Evolutionary conservation across 495 filamentous ascomycete species (phyloP), one percentile per base, ranked within the genome.

Genomic region (Bombardia bombarda): DNA sequence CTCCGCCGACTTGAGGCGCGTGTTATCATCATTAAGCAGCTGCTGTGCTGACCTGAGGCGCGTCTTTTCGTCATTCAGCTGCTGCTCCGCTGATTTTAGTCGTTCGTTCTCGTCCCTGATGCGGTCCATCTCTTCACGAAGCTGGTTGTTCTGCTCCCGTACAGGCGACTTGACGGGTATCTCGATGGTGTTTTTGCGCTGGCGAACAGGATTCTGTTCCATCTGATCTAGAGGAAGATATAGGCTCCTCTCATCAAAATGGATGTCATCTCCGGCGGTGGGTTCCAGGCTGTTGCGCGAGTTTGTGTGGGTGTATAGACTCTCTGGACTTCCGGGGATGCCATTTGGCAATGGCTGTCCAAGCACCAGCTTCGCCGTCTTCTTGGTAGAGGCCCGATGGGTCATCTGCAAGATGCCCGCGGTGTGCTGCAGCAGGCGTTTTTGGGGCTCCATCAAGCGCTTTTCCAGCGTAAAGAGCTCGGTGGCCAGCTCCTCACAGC

Each of bases 331-430:
- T 32, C 77, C 75, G 0, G 79, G 83, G 43, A 80, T 73, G 5
- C 69, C 72, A 28, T 69, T 71, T 14, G 62, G 47, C 38, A 68
- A 53, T n/a, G 57, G 58, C 39, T 55, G 57, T 1, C 56, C 61
- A 17, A 52, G 47, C 3, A 43, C 37, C 19, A 47, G 43, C 19
- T 50, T 45, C 2, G 45, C 42, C 3, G 50, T 43, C n/a, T 64
- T 66, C 42, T 64, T 73, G 13, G 70, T 63, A 18, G 65, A 51
- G 12, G 62, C 61, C 48, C 82, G 80, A 56, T 96, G 88, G 13
- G 87, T 88, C 70, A 92, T 74, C 54, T 94, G 87, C 50, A 96
- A 63, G 22, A 97, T 84, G 26, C 84, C 92, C 22, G 92, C 88
- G 1, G 88, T 95, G 60, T 98, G 92, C 56, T 89, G 78, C n/a